phyloP scores from a whole-genome alignment of 1,139 yeast species.

The Arxiozyma slooffiae region DNA sequence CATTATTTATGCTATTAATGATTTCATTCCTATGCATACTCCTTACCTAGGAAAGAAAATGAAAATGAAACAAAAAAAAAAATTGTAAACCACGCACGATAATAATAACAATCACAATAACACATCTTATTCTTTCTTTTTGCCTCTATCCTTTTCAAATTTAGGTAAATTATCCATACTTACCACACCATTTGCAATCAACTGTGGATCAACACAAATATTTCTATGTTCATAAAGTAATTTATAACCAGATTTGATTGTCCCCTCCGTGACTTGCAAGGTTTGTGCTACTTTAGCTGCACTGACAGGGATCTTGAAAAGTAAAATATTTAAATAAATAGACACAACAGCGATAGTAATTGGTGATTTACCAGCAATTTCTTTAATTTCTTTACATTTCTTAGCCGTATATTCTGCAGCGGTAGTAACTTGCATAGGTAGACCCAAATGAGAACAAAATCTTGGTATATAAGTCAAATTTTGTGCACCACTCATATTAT shows the following conservation, averaged over 20 bases:
- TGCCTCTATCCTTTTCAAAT: constrained; percentile 25
- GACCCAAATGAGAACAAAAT: constrained; percentile 90
- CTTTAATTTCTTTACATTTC: constrained; percentile 82
- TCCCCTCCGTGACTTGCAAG: constrained; percentile 97
- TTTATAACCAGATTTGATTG: constrained; percentile 86
- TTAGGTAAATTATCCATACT: constrained; percentile 53
- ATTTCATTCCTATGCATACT: background rate
- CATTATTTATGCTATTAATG: background rate
- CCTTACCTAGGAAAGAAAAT: background rate
- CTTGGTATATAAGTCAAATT: constrained; percentile 93
- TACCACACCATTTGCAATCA: constrained; percentile 67
- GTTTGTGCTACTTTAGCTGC: constrained; percentile 83
- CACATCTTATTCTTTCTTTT: constrained; percentile 9
- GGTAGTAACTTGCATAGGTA: constrained; percentile 73
- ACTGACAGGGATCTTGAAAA: constrained; percentile 59
- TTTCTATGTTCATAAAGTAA: constrained; percentile 66
- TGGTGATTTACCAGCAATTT: constrained; percentile 93
- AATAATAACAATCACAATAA: too few relatives aligned
- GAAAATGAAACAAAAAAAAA: background rate
- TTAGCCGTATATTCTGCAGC: constrained; percentile 92
- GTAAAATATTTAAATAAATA: constrained; percentile 80
- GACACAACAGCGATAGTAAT: constrained; percentile 97
- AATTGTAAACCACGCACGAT: too few relatives aligned
- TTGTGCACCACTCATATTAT: constrained; percentile 71
- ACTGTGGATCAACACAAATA: constrained; percentile 65